A percentile compares a stretch with the other conserved stretches of the same genome.
Conservation (phyloP, 192 early-diverging fungal species). For the Coemansia sp. region DNA sequence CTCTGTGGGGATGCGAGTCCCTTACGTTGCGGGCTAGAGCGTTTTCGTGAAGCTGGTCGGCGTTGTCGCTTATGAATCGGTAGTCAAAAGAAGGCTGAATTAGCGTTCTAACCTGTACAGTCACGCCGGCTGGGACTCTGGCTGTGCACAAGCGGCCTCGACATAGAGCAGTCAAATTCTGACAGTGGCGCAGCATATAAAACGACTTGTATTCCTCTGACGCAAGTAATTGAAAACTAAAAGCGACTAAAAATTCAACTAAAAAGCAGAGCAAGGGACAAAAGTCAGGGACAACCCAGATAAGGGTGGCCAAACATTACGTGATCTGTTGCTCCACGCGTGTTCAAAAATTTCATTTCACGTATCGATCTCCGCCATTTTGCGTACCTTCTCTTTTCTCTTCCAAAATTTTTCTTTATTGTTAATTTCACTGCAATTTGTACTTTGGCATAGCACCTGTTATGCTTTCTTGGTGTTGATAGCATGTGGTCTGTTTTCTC, state of each 20-base stretch:
- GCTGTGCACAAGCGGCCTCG: neutral
- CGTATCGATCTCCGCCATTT: conserved; percentile 5
- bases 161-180: neutral
- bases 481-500: conserved; percentile 44
- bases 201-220: neutral
- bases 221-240: neutral
- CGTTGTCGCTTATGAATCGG: conserved; percentile 62
- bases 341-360: neutral
- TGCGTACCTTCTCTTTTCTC: neutral
- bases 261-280: too few species aligned
- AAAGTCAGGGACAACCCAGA: too few species aligned
- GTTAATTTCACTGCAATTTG: conserved; percentile 3
- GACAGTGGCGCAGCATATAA: neutral
- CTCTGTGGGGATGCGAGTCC: conserved; percentile 51
- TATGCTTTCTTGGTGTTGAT: conserved; percentile 13
- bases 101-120: conserved; percentile 20
- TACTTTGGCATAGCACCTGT: neutral
- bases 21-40: conserved; percentile 61
- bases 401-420: conserved; percentile 6
- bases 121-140: neutral
- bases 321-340: too few species aligned
- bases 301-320: too few species aligned
- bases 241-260: neutral
- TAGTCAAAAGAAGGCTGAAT: conserved; percentile 61
- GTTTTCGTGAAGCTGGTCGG: conserved; percentile 50